Conservation (phyloP, 139 green algal species). For the Closterium sp. region DNA sequence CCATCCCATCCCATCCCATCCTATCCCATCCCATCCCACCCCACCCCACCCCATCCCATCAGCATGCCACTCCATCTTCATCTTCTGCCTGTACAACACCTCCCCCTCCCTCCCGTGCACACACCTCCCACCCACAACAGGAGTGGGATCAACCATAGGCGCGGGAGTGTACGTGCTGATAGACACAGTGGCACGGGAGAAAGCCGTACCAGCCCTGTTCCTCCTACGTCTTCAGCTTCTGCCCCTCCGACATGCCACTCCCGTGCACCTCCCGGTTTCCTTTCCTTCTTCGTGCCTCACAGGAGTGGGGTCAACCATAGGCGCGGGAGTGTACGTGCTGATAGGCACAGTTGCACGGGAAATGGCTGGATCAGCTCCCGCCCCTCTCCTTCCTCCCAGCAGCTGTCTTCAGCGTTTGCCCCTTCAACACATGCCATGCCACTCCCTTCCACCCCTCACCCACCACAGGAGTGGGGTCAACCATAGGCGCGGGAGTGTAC, state of each 20-base stretch:
- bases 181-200: conserved; percentile 26
- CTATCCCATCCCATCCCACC: too few species aligned
- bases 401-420: too few species aligned
- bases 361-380: conserved; percentile 15
- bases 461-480: conserved; percentile 30
- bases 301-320: conserved; percentile 38
- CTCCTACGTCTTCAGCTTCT: background rate
- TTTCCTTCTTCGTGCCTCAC: too few species aligned
- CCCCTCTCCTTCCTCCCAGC: conserved; percentile 41
- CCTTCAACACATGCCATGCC: too few species aligned
- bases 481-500: conserved; percentile 35
- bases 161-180: conserved; percentile 41
- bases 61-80: too few species aligned
- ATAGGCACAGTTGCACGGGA: conserved; percentile 34
- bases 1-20: too few species aligned
- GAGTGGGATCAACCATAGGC: conserved; percentile 32
- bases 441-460: background rate
- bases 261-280: too few species aligned
- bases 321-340: conserved; percentile 37
- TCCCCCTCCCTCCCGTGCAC: too few species aligned
- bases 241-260: too few species aligned
- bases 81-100: too few species aligned
- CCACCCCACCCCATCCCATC: too few species aligned
- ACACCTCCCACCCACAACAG: background rate
- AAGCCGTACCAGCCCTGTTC: conserved; percentile 5